A percentile compares a stretch with the other conserved stretches of the same genome.
Evolutionary conservation across 192 early-diverging fungal species (phyloP).

Genomic region (Diversispora epigaea): DNA sequence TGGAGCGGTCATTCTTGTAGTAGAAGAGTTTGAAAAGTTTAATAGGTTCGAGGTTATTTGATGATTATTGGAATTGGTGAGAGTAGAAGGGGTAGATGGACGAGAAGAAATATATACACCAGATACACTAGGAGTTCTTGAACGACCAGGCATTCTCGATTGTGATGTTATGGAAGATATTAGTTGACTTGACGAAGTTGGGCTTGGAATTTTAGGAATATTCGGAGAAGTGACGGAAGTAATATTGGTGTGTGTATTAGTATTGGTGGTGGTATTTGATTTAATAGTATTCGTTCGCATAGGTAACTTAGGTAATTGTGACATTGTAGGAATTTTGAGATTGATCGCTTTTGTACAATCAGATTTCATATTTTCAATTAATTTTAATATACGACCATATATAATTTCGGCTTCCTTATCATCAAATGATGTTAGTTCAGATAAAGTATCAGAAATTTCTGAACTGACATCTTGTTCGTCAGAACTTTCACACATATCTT

Average conservation of each 20-base stretch:
- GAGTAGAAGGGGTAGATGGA: not conserved
- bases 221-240: not conserved
- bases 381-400: slow-evolving; percentile 26
- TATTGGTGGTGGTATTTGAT: not conserved
- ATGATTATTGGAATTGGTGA: not conserved
- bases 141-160: not conserved
- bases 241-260: not conserved
- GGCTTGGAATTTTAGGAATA: not conserved
- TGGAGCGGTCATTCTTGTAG: not conserved
- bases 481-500: not conserved
- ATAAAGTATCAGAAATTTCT: not conserved
- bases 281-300: not conserved
- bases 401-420: slow-evolving; percentile 8
- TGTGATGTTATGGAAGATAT: not conserved
- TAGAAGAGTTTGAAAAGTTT: not conserved
- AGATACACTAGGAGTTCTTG: not conserved
- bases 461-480: not conserved
- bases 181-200: no score
- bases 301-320: slow-evolving; percentile 9
- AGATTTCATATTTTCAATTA: slow-evolving; percentile 26
- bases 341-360: slow-evolving; percentile 27
- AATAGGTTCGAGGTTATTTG: not conserved
- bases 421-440: not conserved
- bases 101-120: not conserved
- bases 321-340: slow-evolving; percentile 12